A percentile compares a stretch with the other conserved stretches of the same genome.
phyloP scores from a whole-genome alignment of 345 rosid genomes.

The Corchorus olitorius region DNA sequence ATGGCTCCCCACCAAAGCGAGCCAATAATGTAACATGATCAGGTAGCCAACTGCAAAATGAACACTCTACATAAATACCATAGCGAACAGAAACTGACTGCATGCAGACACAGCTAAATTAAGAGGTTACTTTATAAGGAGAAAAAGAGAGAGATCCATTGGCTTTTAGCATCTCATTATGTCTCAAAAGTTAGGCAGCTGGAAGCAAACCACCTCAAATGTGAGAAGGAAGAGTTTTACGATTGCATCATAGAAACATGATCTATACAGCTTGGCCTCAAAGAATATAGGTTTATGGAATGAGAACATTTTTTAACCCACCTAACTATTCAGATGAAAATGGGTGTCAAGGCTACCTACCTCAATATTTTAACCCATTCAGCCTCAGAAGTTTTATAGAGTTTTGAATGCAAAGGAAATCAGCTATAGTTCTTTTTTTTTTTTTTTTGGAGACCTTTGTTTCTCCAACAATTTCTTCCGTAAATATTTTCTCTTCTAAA shows the following conservation, averaged over 20 bases:
- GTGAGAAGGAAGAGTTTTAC: neutral
- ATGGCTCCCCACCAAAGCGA: conserved; percentile 77
- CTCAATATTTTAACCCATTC: neutral
- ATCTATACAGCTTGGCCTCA: neutral
- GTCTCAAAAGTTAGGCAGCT: neutral
- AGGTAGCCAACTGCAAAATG: conserved; percentile 77
- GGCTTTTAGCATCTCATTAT: neutral
- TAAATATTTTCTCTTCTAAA: neutral
- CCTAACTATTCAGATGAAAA: neutral
- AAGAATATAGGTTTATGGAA: neutral
- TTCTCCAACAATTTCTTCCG: neutral
- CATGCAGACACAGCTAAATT: neutral
- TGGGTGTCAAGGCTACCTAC: neutral
- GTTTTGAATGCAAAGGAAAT: neutral
- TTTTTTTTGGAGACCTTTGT: neutral
- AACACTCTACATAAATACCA: neutral
- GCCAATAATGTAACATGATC: conserved; percentile 89
- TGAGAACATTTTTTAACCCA: neutral
- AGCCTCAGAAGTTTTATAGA: conserved; percentile 6
- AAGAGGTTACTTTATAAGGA: neutral
- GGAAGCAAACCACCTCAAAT: neutral
- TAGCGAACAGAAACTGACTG: neutral
- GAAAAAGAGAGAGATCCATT: neutral
- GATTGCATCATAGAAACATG: neutral
- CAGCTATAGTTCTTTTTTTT: neutral